These are phyloP conservation scores for Psilocybe mexicana DNA, from an alignment of 1,284 basidiomycete species.

Conservation along the genomic window DNA sequence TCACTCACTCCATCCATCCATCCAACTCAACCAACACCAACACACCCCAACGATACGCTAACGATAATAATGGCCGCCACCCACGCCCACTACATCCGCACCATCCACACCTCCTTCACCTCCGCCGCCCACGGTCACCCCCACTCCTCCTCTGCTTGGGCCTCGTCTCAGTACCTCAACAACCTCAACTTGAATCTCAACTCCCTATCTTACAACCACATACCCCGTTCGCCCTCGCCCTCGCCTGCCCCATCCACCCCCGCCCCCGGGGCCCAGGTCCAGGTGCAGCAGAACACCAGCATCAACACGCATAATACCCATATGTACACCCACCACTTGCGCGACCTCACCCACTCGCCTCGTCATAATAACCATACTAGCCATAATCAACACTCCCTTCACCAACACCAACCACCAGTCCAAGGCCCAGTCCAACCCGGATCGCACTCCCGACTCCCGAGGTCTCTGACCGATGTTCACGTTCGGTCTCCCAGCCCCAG, in stretches of 20 bases:
- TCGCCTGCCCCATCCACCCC: slow-evolving; percentile 19
- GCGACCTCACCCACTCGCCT: slow-evolving; percentile 19
- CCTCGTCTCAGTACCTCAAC: slow-evolving; percentile 10
- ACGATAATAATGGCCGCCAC: slow-evolving; percentile 16
- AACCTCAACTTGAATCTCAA: slow-evolving; percentile 4
- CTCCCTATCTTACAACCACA: slow-evolving; percentile 6
- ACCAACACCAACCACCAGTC: neutral
- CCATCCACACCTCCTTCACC: slow-evolving; percentile 39
- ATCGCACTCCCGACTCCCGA: no score
- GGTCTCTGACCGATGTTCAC: no score
- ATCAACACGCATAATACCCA: slow-evolving; percentile 26
- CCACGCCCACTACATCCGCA: slow-evolving; percentile 36
- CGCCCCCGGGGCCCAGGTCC: slow-evolving; percentile 12
- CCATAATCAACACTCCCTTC: slow-evolving; percentile 7
- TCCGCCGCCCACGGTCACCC: slow-evolving; percentile 19
- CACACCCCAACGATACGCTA: neutral
- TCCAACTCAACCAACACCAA: neutral
- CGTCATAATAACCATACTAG: neutral
- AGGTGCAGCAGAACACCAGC: slow-evolving; percentile 4
- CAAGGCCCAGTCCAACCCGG: neutral
- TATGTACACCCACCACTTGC: slow-evolving; percentile 25
- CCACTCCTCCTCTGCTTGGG: slow-evolving; percentile 17
- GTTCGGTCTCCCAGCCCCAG: no score
- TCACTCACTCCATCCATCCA: neutral
- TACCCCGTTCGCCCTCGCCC: neutral